Evolutionary conservation across 345 rosid genomes (phyloP).

Genomic region (Gynandropsis gynandra): DNA sequence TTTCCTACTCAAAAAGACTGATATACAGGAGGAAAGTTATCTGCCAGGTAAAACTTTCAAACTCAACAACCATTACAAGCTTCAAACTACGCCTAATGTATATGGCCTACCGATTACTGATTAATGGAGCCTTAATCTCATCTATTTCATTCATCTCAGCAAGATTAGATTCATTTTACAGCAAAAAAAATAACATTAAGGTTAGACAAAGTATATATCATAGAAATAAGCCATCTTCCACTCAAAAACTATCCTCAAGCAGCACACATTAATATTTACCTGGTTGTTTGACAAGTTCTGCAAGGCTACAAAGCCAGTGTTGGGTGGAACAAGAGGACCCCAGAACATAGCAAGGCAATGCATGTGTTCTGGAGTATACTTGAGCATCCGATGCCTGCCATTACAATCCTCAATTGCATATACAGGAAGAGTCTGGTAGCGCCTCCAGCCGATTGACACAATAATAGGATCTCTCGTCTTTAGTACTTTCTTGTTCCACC

Average conservation of each 20-base stretch:
- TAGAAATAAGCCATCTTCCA: conserved; percentile 14
- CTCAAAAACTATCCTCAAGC: conserved; percentile 4
- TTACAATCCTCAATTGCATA: conserved; percentile 75
- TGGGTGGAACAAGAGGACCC: conserved; percentile 97
- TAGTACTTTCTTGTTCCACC: conserved; percentile 89
- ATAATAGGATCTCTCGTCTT: conserved; percentile 86
- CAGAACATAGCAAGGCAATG: conserved; percentile 94
- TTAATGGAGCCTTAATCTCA: no score
- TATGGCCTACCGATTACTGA: no score
- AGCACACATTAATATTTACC: conserved; percentile 34
- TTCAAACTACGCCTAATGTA: no score
- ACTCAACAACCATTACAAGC: no score
- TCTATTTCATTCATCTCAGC: no score
- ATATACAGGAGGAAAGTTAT: no score
- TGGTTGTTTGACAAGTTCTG: conserved; percentile 71
- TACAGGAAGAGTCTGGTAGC: conserved; percentile 80
- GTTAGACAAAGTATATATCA: conserved; percentile 11
- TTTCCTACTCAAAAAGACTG: no score
- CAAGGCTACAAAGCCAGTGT: conserved; percentile 81
- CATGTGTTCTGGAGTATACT: conserved; percentile 95
- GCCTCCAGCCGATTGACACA: conserved; percentile 94
- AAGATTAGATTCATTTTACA: no score
- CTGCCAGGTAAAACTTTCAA: no score
- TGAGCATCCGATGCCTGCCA: conserved; percentile 92
- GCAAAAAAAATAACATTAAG: neutral